Evolutionary conservation across 495 filamentous ascomycete species (phyloP), one percentile per base, ranked within the genome.

Genomic region (Aspergillus avenaceus): DNA sequence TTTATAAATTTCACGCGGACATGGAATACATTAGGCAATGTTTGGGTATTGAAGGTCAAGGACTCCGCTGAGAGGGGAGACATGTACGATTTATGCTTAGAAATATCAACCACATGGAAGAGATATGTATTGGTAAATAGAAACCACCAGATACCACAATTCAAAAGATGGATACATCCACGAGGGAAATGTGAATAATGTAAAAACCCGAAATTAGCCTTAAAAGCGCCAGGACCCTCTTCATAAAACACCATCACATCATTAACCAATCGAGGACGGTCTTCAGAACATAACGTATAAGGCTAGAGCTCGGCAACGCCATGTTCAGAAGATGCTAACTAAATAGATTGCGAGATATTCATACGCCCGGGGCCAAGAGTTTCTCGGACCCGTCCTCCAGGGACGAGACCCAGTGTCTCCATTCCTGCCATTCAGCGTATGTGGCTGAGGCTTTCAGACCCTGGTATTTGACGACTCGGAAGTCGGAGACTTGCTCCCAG

Each of bases 381-480:
- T 50, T 57, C 36, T 62, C 65, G 14, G 41, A 51, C 8, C 68
- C 70, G 49, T 70, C 69, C 7, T 64, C 68, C 55, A 70, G 40
- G 44, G 63, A 62, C 36, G 78, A 59, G 23, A 84, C 82, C 91
- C 89, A 95, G 7, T 82, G 73, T 59, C 83, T 77, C 88, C 89
- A 95, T 45, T 71, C 73, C 65, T 79, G 83, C 79, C 85, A 97
- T 49, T 89, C 86, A 12, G 62, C 69, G 63, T 86, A 97, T 42
- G 60, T 76, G 26, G 91, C 65, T 26, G 73, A 83, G 43, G 83
- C 83, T 74, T 81, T 86, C 61, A 76, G 79, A 11, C 93, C 91
- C 67, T 91, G 85, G 66, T 96, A 97, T 50, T 84, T 76, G 42
- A 90, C 81, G 1, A 90, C 81, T 45, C 79, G 80, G 57, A 95